Base-by-base conservation (phyloP, 75 land plant species). In the Selaginella moellendorffii region DNA sequence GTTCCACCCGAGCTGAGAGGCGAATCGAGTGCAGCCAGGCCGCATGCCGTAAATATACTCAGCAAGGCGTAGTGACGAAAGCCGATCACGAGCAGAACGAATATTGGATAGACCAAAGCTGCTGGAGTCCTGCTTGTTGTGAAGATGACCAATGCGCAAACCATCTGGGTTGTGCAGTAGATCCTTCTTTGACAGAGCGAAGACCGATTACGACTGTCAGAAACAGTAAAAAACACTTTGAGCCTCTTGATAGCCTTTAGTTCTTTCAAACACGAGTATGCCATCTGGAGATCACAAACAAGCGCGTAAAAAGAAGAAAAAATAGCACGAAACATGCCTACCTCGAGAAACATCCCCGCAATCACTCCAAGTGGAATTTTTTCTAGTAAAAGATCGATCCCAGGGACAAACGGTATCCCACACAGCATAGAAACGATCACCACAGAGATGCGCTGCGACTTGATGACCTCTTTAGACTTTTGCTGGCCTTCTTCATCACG, bases 351-450 rank as follows among this genome's bases (percentile, higher is more conserved):
- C 27, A 72, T 54, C 1, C 74, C 74, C 23, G 28, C 30, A 24
- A 72, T 27, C 51, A 72, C 63, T 10, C 59, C 69, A 2, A 36
- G 29, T 2, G 74, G 74, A 26, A 66, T 36, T 60, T 31, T 72
- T 2, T 29, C 46, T 20, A 68, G 30, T 20, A 67, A 0, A 30
- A 53, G 28, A 20, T 28, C 65, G 19, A 66, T 26, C 10, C 72
- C 36, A 51, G 74, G 74, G 30, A 65, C 27, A 27, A 72, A 54
- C 28, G 54, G 54, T 31, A 53, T 20, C 56, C 30, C 69, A 26
- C 62, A 59, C 14, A 66, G 52, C 52, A 72, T n/a, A 21, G 69
- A 66, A 28, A 65, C 74, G 21, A 36, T 31, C 1, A 72, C n/a
- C 21, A 53, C 63, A 26, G 74, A 66, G 21, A 72, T 28, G 21